Base-by-base conservation (phyloP, 2,329 filamentous ascomycete species). In the Pseudogymnoascus sp. region DNA sequence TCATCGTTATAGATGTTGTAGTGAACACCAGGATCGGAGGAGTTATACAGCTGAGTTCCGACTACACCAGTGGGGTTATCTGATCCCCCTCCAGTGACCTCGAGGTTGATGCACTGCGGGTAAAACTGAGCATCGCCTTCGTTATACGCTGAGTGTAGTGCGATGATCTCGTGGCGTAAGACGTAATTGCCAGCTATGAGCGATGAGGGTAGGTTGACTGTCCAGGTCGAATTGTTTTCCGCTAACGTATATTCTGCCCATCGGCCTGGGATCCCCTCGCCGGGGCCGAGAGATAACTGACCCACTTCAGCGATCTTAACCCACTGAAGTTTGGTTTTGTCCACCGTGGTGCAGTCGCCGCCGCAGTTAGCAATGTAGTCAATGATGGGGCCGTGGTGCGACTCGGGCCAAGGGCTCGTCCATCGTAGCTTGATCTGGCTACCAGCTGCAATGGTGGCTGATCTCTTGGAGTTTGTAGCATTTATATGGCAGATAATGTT, bases 401-500 rank as follows among this genome's bases (percentile, higher is more conserved):
- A 80, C 6, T 80, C 76, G n/a, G 85, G 85, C 86, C 86, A 89
- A 15, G 75, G 75, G 62, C 22, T 25, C 22, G 78, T 82, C 86
- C 86, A 89, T 67, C 82, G 77, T 57, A 89, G 73, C 62, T 80
- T 75, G 65, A 89, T 70, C 9, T 75, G 76, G 65, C 76, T 76
- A 64, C 86, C 87, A 15, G 85, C 86, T 14, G 77, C 75, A 37
- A 87, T 79, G n/a, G 78, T 74, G 15, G 80, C 82, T 64, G 78
- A 76, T 61, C 77, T 74, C 14, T 72, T 67, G 41, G 78, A 81
- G n/a, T 78, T 77, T 36, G 77, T 76, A 30, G 80, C 83, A 43
- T 74, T 73, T 70, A 77, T 77, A 76, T 88, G 86, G 76, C 84
- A 87, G 73, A 84, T 82, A 65, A 87, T 85, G 68, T 85, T 77